Percentiles rank a stretch among this genome's conserved stretches.
These are phyloP conservation scores for Mycena amicta DNA, from an alignment of 768 basidiomycete species.

Conservation along the genomic window DNA sequence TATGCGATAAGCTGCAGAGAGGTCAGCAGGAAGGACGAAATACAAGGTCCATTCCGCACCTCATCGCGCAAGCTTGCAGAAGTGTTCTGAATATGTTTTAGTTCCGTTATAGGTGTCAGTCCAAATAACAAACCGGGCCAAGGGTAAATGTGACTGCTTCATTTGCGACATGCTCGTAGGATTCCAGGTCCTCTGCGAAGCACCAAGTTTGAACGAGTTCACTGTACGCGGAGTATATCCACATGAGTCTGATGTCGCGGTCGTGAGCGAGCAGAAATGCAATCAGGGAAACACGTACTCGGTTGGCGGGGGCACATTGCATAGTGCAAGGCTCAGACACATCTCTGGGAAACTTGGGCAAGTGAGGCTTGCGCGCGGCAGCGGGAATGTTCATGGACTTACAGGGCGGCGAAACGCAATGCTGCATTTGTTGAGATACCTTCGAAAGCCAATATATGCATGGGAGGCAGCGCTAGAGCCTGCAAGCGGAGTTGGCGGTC, in stretches of 20 bases:
- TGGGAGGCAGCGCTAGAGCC: slow-evolving; percentile 64
- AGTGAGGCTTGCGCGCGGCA: not conserved
- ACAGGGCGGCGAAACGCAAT: slow-evolving; percentile 68
- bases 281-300: slow-evolving; percentile 50
- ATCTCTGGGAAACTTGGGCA: slow-evolving; percentile 67
- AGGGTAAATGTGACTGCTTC: slow-evolving; percentile 60
- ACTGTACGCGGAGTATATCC: slow-evolving; percentile 61
- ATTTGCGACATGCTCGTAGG: slow-evolving; percentile 65
- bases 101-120: not conserved
- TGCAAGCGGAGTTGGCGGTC: slow-evolving; percentile 32
- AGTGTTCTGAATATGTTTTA: slow-evolving; percentile 40
- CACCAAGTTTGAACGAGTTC: slow-evolving; percentile 67
- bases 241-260: slow-evolving; percentile 48
- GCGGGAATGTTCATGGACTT: slow-evolving; percentile 30
- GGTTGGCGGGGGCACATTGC: slow-evolving; percentile 65
- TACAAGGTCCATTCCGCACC: slow-evolving; percentile 39
- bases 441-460: slow-evolving; percentile 75
- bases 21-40: not conserved
- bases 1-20: slow-evolving; percentile 58
- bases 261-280: slow-evolving; percentile 2
- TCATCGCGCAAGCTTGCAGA: slow-evolving; percentile 65
- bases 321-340: slow-evolving; percentile 66
- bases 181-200: slow-evolving; percentile 64
- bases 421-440: slow-evolving; percentile 57
- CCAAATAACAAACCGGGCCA: slow-evolving; percentile 49